Conservation (phyloP, 169 alveolate species). For the Plasmodium ovale region DNA sequence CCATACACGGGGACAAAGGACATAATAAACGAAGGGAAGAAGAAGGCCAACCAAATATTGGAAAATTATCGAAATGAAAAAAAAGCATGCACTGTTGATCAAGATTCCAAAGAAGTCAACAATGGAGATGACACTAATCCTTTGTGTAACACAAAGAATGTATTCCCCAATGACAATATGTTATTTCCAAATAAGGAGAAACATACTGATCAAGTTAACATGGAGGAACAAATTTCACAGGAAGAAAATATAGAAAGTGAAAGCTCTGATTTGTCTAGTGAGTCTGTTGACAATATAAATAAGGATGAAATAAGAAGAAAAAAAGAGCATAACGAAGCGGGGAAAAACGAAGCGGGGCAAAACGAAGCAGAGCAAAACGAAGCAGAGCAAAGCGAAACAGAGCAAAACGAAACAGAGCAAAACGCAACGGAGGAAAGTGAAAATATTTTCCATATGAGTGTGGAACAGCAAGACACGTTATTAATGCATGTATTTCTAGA, state of each 20-base stretch:
- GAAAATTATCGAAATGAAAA: neutral
- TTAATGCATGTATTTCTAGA: conserved; percentile 68
- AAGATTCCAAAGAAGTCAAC: neutral
- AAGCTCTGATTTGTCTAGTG: no score
- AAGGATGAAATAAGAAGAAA: conserved; percentile 1
- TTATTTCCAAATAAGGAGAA: no score
- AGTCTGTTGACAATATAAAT: no score
- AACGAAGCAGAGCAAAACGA: neutral
- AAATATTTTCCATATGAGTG: conserved; percentile 16
- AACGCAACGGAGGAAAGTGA: neutral
- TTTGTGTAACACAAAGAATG: no score
- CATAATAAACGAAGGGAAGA: neutral
- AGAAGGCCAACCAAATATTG: neutral
- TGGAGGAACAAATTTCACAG: no score
- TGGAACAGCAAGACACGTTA: conserved; percentile 69
- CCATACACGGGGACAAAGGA: neutral
- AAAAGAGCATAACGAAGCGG: neutral
- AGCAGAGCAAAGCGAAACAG: neutral
- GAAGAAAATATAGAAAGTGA: no score
- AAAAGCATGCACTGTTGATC: neutral
- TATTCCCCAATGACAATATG: no score
- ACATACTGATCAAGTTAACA: no score
- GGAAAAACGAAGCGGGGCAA: neutral
- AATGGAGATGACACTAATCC: neutral
- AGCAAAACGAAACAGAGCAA: neutral